Percentiles rank a stretch among this genome's conserved stretches.
Conservation (phyloP, 2,329 filamentous ascomycete species). For the Plenodomus lindquistii region DNA sequence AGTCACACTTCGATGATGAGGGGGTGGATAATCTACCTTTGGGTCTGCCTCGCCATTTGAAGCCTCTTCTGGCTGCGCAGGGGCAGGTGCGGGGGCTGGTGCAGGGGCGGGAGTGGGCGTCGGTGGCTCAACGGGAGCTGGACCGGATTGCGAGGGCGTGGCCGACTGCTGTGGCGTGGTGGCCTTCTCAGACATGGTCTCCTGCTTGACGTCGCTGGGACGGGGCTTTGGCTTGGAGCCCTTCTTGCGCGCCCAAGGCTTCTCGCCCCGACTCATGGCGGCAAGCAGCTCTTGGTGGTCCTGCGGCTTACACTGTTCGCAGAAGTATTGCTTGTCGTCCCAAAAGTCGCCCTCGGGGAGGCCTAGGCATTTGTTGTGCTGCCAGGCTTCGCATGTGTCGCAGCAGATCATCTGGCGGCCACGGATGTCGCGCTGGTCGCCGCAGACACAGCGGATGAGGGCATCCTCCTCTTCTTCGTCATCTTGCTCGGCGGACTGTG, state of each 20-base stretch:
- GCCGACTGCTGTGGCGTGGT: slow-evolving; percentile 21
- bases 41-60: slow-evolving; percentile 29
- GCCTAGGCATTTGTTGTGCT: slow-evolving; percentile 95
- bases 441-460: slow-evolving; percentile 91
- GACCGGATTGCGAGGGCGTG: slow-evolving; percentile 18
- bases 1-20: slow-evolving; percentile 5
- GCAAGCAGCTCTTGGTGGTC: slow-evolving; percentile 81
- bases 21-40: slow-evolving; percentile 20
- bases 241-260: slow-evolving; percentile 73
- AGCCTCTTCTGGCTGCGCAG: slow-evolving; percentile 15
- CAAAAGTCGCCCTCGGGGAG: slow-evolving; percentile 71
- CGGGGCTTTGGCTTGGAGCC: slow-evolving; percentile 64
- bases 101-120: slow-evolving; percentile 15
- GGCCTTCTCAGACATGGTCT: slow-evolving; percentile 47
- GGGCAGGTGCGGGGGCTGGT: slow-evolving; percentile 15
- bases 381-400: slow-evolving; percentile 90
- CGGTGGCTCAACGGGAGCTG: slow-evolving; percentile 11
- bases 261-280: slow-evolving; percentile 77
- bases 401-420: slow-evolving; percentile 95
- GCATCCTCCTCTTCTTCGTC: slow-evolving; percentile 66
- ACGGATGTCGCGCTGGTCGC: slow-evolving; percentile 76
- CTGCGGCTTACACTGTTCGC: slow-evolving; percentile 83
- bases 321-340: slow-evolving; percentile 68
- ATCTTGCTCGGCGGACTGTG: slow-evolving; percentile 45
- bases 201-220: slow-evolving; percentile 62